Conservation (phyloP, 805 yeast species). For the Hanseniaspora hatyaiensis region DNA sequence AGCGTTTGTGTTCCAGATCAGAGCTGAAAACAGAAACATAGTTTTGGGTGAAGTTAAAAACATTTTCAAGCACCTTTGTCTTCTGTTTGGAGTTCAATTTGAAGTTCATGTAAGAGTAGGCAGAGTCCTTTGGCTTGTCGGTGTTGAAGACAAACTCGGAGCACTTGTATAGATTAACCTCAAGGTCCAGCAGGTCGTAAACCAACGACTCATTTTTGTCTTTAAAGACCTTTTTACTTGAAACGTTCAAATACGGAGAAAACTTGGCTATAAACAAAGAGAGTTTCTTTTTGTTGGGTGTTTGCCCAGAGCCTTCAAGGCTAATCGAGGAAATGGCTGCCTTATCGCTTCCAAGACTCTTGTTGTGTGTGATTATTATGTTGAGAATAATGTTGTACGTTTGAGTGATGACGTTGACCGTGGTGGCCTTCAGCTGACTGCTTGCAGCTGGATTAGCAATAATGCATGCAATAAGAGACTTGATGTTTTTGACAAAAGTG, state of each 20-base stretch:
- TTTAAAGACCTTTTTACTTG: background rate
- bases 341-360: background rate
- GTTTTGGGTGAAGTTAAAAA: background rate
- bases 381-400: background rate
- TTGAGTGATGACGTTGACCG: background rate
- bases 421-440: background rate
- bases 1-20: no score
- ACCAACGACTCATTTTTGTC: background rate
- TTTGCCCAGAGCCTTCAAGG: no score
- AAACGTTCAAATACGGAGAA: background rate
- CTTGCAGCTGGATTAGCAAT: background rate
- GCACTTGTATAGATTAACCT: background rate
- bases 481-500: background rate
- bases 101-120: background rate
- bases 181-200: background rate
- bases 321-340: background rate
- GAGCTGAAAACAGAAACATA: background rate
- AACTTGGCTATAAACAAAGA: background rate
- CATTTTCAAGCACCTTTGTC: conserved; percentile 1
- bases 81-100: background rate
- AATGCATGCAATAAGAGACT: background rate
- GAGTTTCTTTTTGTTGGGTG: no score
- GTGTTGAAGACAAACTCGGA: background rate
- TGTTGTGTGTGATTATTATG: background rate
- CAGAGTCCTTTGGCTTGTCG: background rate